Evolutionary conservation across 2,329 filamentous ascomycete species (phyloP).

Genomic region (Aureobasidium sp.): DNA sequence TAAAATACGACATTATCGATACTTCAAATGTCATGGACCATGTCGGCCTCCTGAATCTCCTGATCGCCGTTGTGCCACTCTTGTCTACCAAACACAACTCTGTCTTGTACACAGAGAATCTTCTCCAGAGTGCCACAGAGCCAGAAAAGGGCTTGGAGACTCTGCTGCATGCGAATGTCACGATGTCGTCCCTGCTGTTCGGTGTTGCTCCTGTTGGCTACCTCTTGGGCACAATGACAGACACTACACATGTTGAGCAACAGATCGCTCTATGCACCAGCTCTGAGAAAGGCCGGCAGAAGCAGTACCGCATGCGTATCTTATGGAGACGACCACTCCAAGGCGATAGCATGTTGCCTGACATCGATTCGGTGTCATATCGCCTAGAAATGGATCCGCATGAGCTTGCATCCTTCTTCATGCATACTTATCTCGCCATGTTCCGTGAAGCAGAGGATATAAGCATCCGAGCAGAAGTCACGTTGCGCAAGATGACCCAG

Average conservation of each 20-base stretch:
- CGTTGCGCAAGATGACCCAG: not conserved
- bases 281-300: not conserved
- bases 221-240: conserved; percentile 5
- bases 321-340: conserved; percentile 18
- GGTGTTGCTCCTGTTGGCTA: conserved; percentile 46
- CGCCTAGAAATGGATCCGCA: conserved; percentile 31
- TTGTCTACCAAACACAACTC: conserved; percentile 40
- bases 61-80: conserved; percentile 42
- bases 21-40: conserved; percentile 43
- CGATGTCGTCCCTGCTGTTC: conserved; percentile 43
- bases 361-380: not conserved
- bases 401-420: conserved; percentile 36
- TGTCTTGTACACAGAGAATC: conserved; percentile 43
- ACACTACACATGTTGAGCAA: not conserved
- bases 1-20: conserved; percentile 50
- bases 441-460: conserved; percentile 36
- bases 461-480: conserved; percentile 10
- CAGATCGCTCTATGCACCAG: not conserved
- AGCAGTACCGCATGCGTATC: conserved; percentile 18
- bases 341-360: not conserved
- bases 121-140: conserved; percentile 30
- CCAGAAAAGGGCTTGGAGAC: conserved; percentile 27
- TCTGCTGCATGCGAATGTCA: conserved; percentile 42
- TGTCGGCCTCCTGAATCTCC: conserved; percentile 39
- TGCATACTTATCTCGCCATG: conserved; percentile 41